Conservation (phyloP, 768 basidiomycete genomes). For the Tylopilus felleus region DNA sequence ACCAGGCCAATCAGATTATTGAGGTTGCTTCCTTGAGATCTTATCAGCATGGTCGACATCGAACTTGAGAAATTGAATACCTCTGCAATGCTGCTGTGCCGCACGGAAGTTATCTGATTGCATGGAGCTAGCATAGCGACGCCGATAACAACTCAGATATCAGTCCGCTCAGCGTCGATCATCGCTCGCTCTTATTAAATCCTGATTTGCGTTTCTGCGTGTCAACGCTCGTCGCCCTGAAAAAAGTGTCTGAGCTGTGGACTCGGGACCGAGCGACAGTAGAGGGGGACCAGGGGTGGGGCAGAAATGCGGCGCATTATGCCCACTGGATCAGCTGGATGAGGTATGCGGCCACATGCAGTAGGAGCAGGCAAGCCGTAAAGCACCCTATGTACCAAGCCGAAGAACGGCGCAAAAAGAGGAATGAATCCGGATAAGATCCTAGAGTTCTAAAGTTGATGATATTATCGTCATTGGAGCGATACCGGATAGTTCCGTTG, state of each 20-base stretch:
- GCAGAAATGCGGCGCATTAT: not conserved
- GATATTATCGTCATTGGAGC: not conserved
- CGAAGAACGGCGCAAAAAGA: not conserved
- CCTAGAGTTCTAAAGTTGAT: not conserved
- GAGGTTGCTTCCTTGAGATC: not conserved
- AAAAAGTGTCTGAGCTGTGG: not conserved
- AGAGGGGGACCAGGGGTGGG: not conserved
- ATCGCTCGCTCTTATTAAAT: slow-evolving; percentile 3
- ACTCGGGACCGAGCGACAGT: slow-evolving; percentile 6
- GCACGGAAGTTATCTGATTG: not conserved
- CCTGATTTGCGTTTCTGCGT: slow-evolving; percentile 5
- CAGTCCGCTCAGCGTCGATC: slow-evolving; percentile 11
- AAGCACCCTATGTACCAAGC: not conserved
- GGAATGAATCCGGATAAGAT: not conserved
- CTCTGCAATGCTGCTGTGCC: not conserved
- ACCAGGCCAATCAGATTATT: not conserved
- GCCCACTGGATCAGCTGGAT: not conserved
- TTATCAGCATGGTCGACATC: not conserved
- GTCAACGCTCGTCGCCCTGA: not conserved
- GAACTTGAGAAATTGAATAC: not conserved
- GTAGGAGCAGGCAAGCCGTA: not conserved
- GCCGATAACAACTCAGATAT: slow-evolving; percentile 6
- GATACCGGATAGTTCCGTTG: not conserved
- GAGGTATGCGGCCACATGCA: not conserved
- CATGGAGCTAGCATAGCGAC: not conserved